Base-by-base conservation (phyloP, 495 filamentous ascomycete species). In the Trichocladium antarcticum region DNA sequence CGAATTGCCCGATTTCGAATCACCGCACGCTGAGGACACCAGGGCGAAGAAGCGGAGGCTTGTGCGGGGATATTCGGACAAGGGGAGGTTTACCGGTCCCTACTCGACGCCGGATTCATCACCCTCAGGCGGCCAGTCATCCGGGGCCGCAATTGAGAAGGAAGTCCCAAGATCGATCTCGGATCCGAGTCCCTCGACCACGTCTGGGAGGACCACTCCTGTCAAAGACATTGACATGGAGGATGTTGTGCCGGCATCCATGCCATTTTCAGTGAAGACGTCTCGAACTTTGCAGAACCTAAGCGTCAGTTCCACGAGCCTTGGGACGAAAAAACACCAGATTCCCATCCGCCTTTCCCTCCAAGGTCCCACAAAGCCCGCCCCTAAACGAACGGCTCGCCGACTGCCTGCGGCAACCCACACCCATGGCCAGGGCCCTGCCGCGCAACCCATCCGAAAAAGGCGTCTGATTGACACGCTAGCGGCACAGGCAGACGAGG, bases 391-490 rank as follows among this genome's bases (percentile, higher is more conserved):
- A 19, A 37, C 50, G 11, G n/a, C 54, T 42, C 49, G 43, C 6
- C 57, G 39, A 0, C 45, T 38, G 2, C 21, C 27, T 17, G 11
- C 44, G 14, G 37, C 40, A 16, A 19, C 47, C 21, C 16, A 27
- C 5, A 28, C 42, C 10, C 51, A 35, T 16, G 16, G 35, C 5
- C 29, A 39, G 28, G 5, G 24, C 5, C 20, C 42, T 7, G 19
- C 43, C 27, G 19, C 21, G n/a, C 40, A 50, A 38, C 57, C 40
- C 29, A 49, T 50, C 2, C 65, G 65, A 15, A 72, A 71, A 31
- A 70, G 66, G 45, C 69, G 77, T 15, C 45, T 81, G 21, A 78
- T 81, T 46, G 77, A 81, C 61, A 63, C 68, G 21, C 60, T 80
- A n/a, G 72, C 64, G 12, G 67, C 68, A n/a, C 73, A 76, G 51